Evolutionary conservation across 345 rosid genomes (phyloP), one percentile per base, ranked within the genome.

Genomic region (Tarenaya hassleriana): DNA sequence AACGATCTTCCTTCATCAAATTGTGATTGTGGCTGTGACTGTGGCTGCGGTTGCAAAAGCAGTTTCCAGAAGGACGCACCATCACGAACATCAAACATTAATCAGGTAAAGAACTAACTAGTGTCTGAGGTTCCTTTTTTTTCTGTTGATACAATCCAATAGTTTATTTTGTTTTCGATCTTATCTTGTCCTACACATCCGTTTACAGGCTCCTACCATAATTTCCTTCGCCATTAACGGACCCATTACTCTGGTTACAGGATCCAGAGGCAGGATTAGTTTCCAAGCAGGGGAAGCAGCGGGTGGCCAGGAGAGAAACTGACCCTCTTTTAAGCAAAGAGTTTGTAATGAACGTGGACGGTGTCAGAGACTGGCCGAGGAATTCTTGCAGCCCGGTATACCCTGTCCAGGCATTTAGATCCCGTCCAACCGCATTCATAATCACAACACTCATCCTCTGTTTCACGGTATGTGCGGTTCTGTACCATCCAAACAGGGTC

Each of bases 401-500:
- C 29, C 42, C 77, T 6, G 29, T 61, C 58, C 55, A 37, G 18
- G 51, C 59, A 16, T 46, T 67, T 41, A 73, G 74, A 46, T 63
- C 79, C 40, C 82, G 75, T n/a, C 76, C 84, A 7, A 16, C 83
- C 5, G 12, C 77, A 8, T 46, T 75, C 12, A 16, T 77, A 53
- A 53, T 81, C 1, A 66, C 80, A 16, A 39, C 73, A 7, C 53
- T 73, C 4, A 80, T 75, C 0, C 61, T 92, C 15, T 92, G 98
- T 69, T 70, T 81, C 18, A 95, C 79, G 43, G 62, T 74, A 60
- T 88, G 96, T 60, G 79, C 78, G 5, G 69, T 81, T 16, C 49
- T 83, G 27, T 65, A 85, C 56, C 98, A 92, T 68, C 95, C 98
- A 18, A 67, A 61, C 43, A 75, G 72, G 69, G 81, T 85, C 34